phyloP scores from a whole-genome alignment of 2,329 filamentous ascomycete genomes.

The Pseudogymnoascus sp. region DNA sequence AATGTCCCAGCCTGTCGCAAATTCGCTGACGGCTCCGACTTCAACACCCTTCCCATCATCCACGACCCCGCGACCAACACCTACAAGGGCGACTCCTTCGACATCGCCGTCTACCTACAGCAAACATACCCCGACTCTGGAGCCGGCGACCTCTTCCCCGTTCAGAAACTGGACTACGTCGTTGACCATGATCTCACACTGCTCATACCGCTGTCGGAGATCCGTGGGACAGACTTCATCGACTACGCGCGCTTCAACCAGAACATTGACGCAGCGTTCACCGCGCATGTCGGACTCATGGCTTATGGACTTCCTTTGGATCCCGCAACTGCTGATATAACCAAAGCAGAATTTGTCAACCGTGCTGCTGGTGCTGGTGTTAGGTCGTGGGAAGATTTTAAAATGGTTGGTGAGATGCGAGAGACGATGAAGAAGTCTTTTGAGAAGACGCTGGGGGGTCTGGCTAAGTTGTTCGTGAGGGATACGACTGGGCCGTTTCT shows the following conservation, averaged over 20 bases:
- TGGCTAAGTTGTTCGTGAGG: slow-evolving; percentile 30
- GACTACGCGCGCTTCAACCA: slow-evolving; percentile 45
- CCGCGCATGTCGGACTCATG: slow-evolving; percentile 37
- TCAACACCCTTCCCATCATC: slow-evolving; percentile 54
- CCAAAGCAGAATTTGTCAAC: slow-evolving; percentile 41
- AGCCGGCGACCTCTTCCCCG: slow-evolving; percentile 41
- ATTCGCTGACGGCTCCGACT: slow-evolving; percentile 50
- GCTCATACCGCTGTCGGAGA: slow-evolving; percentile 33
- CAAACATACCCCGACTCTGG: slow-evolving; percentile 41
- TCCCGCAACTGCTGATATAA: slow-evolving; percentile 36
- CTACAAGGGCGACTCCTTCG: slow-evolving; percentile 55
- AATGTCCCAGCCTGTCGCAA: slow-evolving; percentile 45
- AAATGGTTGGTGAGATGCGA: slow-evolving; percentile 26
- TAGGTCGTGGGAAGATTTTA: slow-evolving; percentile 37
- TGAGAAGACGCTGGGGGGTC: slow-evolving; percentile 22
- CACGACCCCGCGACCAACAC: slow-evolving; percentile 36
- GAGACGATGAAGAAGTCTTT: slow-evolving; percentile 23
- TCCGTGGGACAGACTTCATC: slow-evolving; percentile 17
- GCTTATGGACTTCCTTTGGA: slow-evolving; percentile 43
- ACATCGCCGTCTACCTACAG: slow-evolving; percentile 57
- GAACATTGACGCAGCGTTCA: slow-evolving; percentile 49
- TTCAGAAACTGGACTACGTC: slow-evolving; percentile 34
- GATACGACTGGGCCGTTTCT: slow-evolving; percentile 26
- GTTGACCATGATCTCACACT: slow-evolving; percentile 27
- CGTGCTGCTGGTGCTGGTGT: slow-evolving; percentile 42